Evolutionary conservation across 2,329 filamentous ascomycete genomes (phyloP).

Genomic region (Stachybotrys chartarum): DNA sequence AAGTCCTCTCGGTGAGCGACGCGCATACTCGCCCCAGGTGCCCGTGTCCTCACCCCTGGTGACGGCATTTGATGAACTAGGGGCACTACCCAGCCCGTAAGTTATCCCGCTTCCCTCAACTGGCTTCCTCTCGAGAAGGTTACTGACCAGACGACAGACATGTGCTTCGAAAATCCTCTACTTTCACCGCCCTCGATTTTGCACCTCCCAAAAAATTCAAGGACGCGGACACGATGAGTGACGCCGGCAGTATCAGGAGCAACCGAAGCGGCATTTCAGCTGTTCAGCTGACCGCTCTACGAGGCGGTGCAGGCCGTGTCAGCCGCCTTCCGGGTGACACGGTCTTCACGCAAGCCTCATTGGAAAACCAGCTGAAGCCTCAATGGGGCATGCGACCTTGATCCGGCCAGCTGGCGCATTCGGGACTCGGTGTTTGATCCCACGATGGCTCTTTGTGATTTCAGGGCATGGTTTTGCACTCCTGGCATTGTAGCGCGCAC

Average conservation of each 20-base stretch:
- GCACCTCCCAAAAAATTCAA: constrained; percentile 70
- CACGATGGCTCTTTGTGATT: neutral
- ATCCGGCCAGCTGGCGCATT: constrained; percentile 1
- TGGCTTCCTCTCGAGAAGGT: neutral
- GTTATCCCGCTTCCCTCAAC: constrained; percentile 27
- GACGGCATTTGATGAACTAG: constrained; percentile 80
- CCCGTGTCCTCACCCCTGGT: constrained; percentile 71
- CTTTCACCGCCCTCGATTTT: constrained; percentile 75
- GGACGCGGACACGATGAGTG: constrained; percentile 53
- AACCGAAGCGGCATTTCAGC: constrained; percentile 69
- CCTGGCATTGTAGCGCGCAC: constrained; percentile 19
- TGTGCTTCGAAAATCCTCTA: constrained; percentile 66
- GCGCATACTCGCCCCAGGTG: constrained; percentile 64
- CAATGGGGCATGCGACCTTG: constrained; percentile 47
- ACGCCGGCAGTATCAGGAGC: constrained; percentile 58
- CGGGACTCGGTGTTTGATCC: neutral
- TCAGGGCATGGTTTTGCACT: constrained; percentile 7
- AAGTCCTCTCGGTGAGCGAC: constrained; percentile 55
- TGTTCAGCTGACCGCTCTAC: constrained; percentile 62
- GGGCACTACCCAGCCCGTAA: constrained; percentile 84
- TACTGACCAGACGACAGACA: constrained; percentile 43
- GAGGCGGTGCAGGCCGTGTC: constrained; percentile 77
- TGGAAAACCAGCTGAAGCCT: constrained; percentile 54
- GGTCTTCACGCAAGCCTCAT: constrained; percentile 68
- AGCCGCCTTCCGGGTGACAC: constrained; percentile 76